These are phyloP conservation scores for Colletotrichum costaricense DNA, from an alignment of 2,329 filamentous ascomycete species.

Conservation along the genomic window DNA sequence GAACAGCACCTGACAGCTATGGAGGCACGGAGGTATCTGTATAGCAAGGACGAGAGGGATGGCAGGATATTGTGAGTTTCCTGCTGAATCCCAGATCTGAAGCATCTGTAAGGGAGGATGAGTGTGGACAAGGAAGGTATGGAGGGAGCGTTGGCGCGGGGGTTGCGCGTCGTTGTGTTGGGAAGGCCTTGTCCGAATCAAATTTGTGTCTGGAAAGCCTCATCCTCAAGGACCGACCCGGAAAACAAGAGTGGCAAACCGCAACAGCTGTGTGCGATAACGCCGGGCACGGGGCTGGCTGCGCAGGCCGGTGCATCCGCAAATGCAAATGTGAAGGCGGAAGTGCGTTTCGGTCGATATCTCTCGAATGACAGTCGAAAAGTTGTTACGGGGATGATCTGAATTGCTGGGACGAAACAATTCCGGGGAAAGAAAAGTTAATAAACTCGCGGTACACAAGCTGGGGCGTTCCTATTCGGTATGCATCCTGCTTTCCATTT, in stretches of 20 bases:
- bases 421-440: not conserved
- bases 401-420: slow-evolving; percentile 11
- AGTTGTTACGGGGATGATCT: not conserved
- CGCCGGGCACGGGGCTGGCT: not conserved
- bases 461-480: not conserved
- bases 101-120: not conserved
- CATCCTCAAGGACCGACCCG: slow-evolving; percentile 10
- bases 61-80: not conserved
- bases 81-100: not conserved
- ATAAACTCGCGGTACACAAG: slow-evolving; percentile 14
- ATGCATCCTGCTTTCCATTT: not conserved
- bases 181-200: slow-evolving; percentile 8
- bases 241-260: not conserved
- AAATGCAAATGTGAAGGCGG: not conserved
- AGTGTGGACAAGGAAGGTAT: not conserved
- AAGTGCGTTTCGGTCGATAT: not conserved
- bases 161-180: slow-evolving; percentile 17
- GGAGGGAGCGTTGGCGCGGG: not conserved
- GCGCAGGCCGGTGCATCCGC: not conserved
- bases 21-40: not conserved
- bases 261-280: not conserved
- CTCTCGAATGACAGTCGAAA: not conserved
- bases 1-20: not conserved
- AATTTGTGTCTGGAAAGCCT: not conserved
- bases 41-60: not conserved